Evolutionary conservation across 1,284 basidiomycete species (phyloP), one percentile per base, ranked within the genome.

Genomic region (Cutaneotrichosporon sp.): DNA sequence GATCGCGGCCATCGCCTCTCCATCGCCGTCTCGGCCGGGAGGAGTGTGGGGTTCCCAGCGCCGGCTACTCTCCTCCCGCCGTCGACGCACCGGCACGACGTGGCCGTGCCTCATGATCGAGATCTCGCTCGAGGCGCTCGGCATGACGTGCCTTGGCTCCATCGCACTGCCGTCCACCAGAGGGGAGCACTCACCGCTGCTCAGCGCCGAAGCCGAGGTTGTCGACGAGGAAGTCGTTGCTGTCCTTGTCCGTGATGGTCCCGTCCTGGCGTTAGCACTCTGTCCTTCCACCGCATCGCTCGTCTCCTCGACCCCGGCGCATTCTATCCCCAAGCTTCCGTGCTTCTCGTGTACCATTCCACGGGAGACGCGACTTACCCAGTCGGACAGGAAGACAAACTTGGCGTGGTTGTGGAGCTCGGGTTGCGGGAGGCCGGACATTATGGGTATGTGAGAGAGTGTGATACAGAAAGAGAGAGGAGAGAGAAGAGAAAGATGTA

Each of bases 201-300:
- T 61, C 69, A 29, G 54, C 54, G 53, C 68, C 67, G 69, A 85
- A 90, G 3, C 91, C 91, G 29, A 77, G 67, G 58, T 76, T 75
- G 67, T 81, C 79, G 25, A 73, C 76, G 57, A 81, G 60, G 58
- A 55, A 92, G 74, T 95, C 93, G 79, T 95, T 95, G 22, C 90
- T 92, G 79, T 95, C 92, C 70, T 85, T 85, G 53, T 86, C 91
- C 8, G 92, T 95, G 79, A 95, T 95, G 24, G 91, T 95, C 71
- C 92, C 92, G 81, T 94, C 92, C 92, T 79, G 52, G 18, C 88
- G 49, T 29, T 25, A 56, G 64, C 51, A 36, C 7, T n/a, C 18
- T 18, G 38, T 42, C 38, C 38, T n/a, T n/a, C 7, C 2, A 16
- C 7, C 38, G 6, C 14, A n/a, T 18, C 38, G 29, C n/a, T n/a